phyloP scores from a whole-genome alignment of 1,284 basidiomycete species.

The Ceratobasidium papillatum region DNA sequence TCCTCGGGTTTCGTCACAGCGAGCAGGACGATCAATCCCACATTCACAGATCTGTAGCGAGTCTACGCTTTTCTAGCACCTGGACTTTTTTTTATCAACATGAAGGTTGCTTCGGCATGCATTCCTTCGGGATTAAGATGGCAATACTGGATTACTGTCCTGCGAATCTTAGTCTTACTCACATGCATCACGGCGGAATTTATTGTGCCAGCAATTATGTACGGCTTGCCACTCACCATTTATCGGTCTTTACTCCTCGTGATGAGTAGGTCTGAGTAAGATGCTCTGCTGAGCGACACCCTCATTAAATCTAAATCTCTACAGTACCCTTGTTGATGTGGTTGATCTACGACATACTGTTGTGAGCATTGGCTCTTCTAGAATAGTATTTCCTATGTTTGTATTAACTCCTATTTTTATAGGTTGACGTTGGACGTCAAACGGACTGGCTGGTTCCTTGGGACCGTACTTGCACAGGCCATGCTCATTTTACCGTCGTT shows the following conservation, averaged over 20 bases:
- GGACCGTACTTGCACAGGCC: not conserved
- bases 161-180: not conserved
- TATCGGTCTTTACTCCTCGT: not conserved
- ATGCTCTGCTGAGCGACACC: not conserved
- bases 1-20: too few relatives aligned
- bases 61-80: not conserved
- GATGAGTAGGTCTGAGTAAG: not conserved
- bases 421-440: conserved; percentile 18
- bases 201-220: not conserved
- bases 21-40: not conserved
- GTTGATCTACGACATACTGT: conserved; percentile 6
- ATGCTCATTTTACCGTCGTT: not conserved
- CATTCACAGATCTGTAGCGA: not conserved
- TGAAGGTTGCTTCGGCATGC: not conserved
- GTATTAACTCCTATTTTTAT: not conserved
- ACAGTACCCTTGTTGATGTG: not conserved
- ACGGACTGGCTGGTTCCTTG: not conserved
- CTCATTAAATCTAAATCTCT: too few relatives aligned
- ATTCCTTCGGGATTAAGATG: not conserved
- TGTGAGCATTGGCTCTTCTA: not conserved
- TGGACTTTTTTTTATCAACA: not conserved
- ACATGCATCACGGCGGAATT: not conserved
- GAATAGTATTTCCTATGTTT: not conserved
- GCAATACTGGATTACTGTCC: not conserved
- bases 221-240: not conserved